Percentiles rank a stretch among this genome's conserved stretches.
These are phyloP conservation scores for Sphagnum fallax DNA, from an alignment of 228 moss, liverwort and hornwort genomes.

Conservation along the genomic window DNA sequence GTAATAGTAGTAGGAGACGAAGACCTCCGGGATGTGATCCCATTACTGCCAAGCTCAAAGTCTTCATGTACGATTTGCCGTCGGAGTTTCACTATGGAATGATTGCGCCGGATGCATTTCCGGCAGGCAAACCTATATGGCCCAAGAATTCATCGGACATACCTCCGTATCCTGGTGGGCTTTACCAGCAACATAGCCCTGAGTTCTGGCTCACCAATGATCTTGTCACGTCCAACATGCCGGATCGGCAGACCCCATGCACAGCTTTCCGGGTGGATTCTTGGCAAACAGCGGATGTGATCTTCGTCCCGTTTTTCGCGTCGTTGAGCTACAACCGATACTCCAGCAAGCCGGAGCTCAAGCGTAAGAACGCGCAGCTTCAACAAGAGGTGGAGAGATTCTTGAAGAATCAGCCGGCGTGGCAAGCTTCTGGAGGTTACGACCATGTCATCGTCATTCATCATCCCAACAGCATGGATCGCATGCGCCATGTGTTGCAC, in stretches of 20 bases:
- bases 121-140: conserved; percentile 17
- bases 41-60: conserved; percentile 15
- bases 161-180: conserved; percentile 30
- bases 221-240: conserved; percentile 22
- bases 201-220: conserved; percentile 40
- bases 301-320: conserved; percentile 41
- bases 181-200: conserved; percentile 43
- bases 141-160: conserved; percentile 21
- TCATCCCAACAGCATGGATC: conserved; percentile 35
- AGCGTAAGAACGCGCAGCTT: conserved; percentile 15
- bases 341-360: conserved; percentile 11
- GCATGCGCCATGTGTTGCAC: conserved; percentile 14
- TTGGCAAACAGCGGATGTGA: conserved; percentile 19
- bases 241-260: conserved; percentile 17
- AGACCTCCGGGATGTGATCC: conserved; percentile 15
- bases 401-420: conserved; percentile 18
- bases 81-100: conserved; percentile 42
- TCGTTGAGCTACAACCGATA: conserved; percentile 39
- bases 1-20: not conserved
- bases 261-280: conserved; percentile 25
- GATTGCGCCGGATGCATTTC: conserved; percentile 4
- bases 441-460: conserved; percentile 37
- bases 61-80: conserved; percentile 40
- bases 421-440: conserved; percentile 22
- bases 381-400: conserved; percentile 23